A percentile compares a stretch with the other conserved stretches of the same genome.
phyloP scores from a whole-genome alignment of 306 rosid species.

The Ziziphus jujuba region DNA sequence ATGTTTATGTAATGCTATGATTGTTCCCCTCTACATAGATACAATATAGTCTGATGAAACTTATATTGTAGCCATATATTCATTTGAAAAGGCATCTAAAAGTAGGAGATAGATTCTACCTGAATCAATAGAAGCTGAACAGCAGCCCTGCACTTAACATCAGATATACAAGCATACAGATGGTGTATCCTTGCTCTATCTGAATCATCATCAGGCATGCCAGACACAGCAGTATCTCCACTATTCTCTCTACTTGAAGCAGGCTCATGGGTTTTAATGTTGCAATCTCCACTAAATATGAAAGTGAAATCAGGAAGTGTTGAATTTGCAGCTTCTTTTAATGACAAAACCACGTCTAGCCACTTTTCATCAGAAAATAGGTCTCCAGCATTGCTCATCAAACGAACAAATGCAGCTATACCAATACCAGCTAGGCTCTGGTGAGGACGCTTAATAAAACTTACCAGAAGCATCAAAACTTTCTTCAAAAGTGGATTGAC shows the following conservation, averaged over 20 bases:
- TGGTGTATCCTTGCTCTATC: constrained; percentile 44
- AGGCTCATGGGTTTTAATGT: constrained; percentile 37
- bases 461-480: constrained; percentile 86
- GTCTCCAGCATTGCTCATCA: constrained; percentile 95
- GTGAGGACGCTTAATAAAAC: constrained; percentile 95
- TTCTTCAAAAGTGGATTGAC: constrained; percentile 93
- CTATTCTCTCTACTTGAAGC: constrained; percentile 44
- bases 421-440: constrained; percentile 99
- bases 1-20: not conserved
- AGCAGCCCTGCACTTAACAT: constrained; percentile 90
- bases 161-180: constrained; percentile 59
- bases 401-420: constrained; percentile 94
- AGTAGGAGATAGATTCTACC: constrained; percentile 48
- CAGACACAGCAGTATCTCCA: constrained; percentile 49
- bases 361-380: constrained; percentile 93
- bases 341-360: constrained; percentile 85
- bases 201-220: constrained; percentile 42
- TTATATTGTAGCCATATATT: not conserved
- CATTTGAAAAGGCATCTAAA: not conserved
- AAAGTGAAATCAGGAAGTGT: constrained; percentile 85
- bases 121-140: constrained; percentile 94
- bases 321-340: constrained; percentile 83
- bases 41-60: not conserved
- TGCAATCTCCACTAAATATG: constrained; percentile 43
- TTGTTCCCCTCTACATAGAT: not conserved